Conservation (phyloP, 352 stramenopile genomes). For the Phytophthora constricta region DNA sequence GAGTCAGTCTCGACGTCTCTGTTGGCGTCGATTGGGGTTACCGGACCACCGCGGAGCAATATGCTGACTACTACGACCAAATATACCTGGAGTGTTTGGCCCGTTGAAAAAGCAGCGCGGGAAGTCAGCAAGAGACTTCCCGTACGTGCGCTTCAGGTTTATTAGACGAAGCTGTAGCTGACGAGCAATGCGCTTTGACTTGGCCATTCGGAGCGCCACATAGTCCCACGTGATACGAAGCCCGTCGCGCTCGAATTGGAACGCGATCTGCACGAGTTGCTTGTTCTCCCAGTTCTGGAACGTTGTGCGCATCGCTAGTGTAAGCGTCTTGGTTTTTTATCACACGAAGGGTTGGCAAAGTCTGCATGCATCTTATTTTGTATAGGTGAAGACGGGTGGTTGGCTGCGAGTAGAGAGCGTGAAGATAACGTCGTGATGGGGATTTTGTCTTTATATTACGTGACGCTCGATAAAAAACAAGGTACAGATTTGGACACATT, state of each 20-base stretch:
- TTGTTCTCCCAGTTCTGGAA: not conserved
- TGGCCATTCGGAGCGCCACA: not conserved
- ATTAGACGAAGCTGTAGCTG: not conserved
- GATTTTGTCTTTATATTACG: not conserved
- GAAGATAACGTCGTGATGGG: too few relatives aligned
- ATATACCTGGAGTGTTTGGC: too few relatives aligned
- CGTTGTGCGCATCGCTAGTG: not conserved
- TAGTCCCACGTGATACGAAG: conserved; percentile 3
- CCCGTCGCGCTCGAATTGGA: conserved; percentile 1
- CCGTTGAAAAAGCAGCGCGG: not conserved
- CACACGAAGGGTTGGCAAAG: too few relatives aligned
- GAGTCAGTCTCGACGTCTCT: too few relatives aligned
- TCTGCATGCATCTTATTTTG: not conserved
- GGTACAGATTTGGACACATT: too few relatives aligned
- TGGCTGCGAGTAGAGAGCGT: too few relatives aligned
- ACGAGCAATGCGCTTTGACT: not conserved
- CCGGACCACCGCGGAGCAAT: too few relatives aligned
- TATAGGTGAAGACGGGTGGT: too few relatives aligned
- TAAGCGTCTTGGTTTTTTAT: too few relatives aligned
- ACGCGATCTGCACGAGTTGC: conserved; percentile 6
- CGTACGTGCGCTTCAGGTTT: not conserved
- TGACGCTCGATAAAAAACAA: not conserved
- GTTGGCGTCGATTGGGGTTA: too few relatives aligned
- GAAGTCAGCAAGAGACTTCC: not conserved
- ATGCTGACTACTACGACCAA: too few relatives aligned